phyloP scores from a whole-genome alignment of 2,329 filamentous ascomycete genomes.

The Trichoderma semiorbis region DNA sequence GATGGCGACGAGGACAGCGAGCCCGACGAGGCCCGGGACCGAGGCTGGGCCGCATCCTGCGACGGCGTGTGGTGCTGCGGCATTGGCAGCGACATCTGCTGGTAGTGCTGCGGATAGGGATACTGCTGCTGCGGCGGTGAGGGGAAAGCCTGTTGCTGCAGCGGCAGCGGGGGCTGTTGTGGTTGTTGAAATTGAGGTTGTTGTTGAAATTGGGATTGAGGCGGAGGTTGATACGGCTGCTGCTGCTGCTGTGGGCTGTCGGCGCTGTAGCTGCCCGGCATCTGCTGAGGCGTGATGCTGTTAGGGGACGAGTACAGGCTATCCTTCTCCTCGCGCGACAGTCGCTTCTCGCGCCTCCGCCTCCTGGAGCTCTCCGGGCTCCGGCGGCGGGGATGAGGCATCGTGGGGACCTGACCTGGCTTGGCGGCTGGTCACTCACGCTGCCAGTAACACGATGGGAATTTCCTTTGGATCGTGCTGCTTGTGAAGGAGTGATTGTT shows the following conservation, averaged over 20 bases:
- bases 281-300: conserved; percentile 19
- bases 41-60: conserved; percentile 14
- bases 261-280: conserved; percentile 11
- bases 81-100: conserved; percentile 2
- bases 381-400: conserved; percentile 54
- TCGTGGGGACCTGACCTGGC: conserved; percentile 38
- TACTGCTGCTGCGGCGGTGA: conserved; percentile 23
- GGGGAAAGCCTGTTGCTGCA: conserved; percentile 20
- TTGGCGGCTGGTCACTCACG: not conserved
- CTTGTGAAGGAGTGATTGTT: conserved; percentile 11
- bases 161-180: not conserved
- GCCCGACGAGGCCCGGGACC: conserved; percentile 31
- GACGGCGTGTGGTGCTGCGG: not conserved
- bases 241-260: conserved; percentile 16
- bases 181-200: not conserved
- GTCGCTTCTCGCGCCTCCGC: conserved; percentile 39
- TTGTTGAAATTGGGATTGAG: conserved; percentile 21
- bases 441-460: not conserved
- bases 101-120: not conserved
- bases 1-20: conserved; percentile 43
- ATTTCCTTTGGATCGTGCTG: not conserved
- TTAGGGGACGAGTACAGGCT: conserved; percentile 21
- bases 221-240: conserved; percentile 4
- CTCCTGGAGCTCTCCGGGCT: conserved; percentile 54
- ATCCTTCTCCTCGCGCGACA: conserved; percentile 31